These are phyloP conservation scores for Filobasidium floriforme DNA, from an alignment of 768 basidiomycete species.

Conservation along the genomic window DNA sequence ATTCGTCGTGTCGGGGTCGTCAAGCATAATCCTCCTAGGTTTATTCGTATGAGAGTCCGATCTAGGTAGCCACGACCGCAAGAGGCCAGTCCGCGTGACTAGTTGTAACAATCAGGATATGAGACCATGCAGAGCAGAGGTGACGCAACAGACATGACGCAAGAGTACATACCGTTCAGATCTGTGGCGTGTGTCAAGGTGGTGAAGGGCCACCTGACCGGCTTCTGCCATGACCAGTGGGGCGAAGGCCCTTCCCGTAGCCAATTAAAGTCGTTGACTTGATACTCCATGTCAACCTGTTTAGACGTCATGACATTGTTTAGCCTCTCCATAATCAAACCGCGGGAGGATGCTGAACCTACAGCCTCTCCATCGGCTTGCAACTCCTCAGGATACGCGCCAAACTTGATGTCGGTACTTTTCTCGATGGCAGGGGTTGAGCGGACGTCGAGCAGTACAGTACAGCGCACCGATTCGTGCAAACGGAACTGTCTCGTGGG, in stretches of 20 bases:
- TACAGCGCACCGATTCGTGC: neutral
- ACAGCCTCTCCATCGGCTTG: neutral
- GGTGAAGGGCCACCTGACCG: neutral
- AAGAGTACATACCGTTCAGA: neutral
- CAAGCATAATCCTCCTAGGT: neutral
- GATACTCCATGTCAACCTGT: neutral
- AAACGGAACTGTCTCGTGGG: neutral
- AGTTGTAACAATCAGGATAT: too few relatives aligned
- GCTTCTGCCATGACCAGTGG: neutral
- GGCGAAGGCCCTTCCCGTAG: neutral
- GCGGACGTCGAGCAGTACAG: neutral
- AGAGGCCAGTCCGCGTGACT: too few relatives aligned
- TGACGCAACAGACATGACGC: neutral
- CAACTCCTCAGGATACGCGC: neutral
- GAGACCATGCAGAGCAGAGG: neutral
- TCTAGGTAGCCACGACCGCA: too few relatives aligned
- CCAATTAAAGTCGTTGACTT: slow-evolving; percentile 1
- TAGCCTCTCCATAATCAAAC: neutral
- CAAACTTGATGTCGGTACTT: neutral
- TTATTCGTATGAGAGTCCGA: neutral
- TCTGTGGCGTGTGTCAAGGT: neutral
- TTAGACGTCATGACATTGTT: neutral
- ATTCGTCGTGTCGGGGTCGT: neutral
- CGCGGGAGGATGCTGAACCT: neutral
- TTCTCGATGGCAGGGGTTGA: neutral